Conservation (phyloP, 768 basidiomycete species). For the Cystofilobasidium ferigula region DNA sequence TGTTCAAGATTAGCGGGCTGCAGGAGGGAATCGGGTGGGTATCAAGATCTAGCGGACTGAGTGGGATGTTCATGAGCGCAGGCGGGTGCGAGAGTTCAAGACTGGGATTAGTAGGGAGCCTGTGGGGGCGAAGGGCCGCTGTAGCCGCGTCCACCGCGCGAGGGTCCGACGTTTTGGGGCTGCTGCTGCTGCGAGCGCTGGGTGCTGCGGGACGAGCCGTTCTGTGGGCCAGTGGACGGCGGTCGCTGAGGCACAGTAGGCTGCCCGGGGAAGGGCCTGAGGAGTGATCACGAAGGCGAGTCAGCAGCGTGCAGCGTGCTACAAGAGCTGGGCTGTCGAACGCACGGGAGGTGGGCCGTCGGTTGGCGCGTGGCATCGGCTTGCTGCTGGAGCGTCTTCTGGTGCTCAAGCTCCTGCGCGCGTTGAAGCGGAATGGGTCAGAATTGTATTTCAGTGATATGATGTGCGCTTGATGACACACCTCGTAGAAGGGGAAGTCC, state of each 20-base stretch:
- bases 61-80: too few species aligned
- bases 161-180: background rate
- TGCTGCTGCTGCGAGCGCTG: background rate
- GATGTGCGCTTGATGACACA: background rate
- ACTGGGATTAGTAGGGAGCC: background rate
- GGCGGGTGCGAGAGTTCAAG: too few species aligned
- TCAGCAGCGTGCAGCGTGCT: too few species aligned
- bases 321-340: too few species aligned
- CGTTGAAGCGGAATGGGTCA: background rate
- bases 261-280: background rate
- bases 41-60: too few species aligned
- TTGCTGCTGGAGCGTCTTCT: constrained; percentile 3
- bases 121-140: background rate
- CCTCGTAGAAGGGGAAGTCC: constrained; percentile 44
- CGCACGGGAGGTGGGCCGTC: constrained; percentile 10
- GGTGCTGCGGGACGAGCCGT: background rate
- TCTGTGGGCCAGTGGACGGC: background rate
- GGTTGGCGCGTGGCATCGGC: constrained; percentile 11
- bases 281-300: background rate
- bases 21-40: too few species aligned
- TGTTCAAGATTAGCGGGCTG: too few species aligned
- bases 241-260: background rate
- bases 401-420: background rate
- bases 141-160: background rate
- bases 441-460: background rate